Base-by-base conservation (phyloP, 1,284 basidiomycete species). In the Volvariella surrecta region DNA sequence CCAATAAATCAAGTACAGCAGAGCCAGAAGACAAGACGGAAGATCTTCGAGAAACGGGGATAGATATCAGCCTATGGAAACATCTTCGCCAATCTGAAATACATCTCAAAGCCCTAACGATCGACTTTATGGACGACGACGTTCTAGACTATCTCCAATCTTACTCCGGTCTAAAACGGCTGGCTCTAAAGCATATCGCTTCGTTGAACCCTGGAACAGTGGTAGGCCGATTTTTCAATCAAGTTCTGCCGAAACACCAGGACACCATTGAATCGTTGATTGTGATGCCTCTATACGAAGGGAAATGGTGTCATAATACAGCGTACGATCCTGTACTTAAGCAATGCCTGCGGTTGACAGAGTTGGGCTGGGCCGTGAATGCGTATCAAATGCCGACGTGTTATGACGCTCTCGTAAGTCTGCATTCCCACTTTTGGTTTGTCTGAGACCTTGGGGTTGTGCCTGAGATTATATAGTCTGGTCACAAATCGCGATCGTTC, bases 361-460 rank as follows among this genome's bases (percentile, higher is more conserved):
- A 35, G 15, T 19, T 35, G n/a, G 34, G n/a, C 8, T 19, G 13
- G 18, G 18, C 34, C 4, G 34, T 35, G 7, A 35, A 35, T 19
- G 18, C 34, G 8, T 15, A 15, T 35, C 34, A 7, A 16, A 35
- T 19, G 18, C n/a, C 34, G n/a, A 35, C 34, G 34, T 7, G n/a
- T 16, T 35, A 35, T n/a, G 34, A 35, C 6, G 34, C 34, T 35
- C n/a, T 35, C 34, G 34, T 35, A 35, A 35, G 34, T 35, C 6
- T 4, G 6, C 15, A 6, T 7, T 35, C 34, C 24, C 24, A 28
- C 24, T 28, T 28, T 28, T 28, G 24, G 24, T 28, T 11, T 28
- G 24, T 28, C 11, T 28, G 24, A n/a, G n/a, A n/a, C n/a, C n/a
- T n/a, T n/a, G n/a, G n/a, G n/a, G 24, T 28, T 28, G 24, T 28